Conservation (phyloP, 352 stramenopile species). For the Blastocystis hominis region DNA sequence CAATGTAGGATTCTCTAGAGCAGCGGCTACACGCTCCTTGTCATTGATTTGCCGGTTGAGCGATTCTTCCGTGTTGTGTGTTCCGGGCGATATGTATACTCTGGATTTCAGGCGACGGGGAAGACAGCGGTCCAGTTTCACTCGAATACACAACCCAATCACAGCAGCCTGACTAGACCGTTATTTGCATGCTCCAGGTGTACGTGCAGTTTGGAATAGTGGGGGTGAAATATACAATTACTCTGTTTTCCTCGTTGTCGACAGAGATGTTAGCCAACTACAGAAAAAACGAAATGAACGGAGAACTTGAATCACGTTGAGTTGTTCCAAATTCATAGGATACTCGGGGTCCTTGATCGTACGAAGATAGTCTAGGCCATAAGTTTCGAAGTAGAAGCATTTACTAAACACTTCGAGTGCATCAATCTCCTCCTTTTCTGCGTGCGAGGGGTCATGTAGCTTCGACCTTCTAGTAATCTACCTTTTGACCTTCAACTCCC, state of each 20-base stretch:
- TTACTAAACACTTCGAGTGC: slow-evolving; percentile 74
- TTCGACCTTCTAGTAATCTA: neutral
- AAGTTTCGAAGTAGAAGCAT: neutral
- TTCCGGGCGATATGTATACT: slow-evolving; percentile 77
- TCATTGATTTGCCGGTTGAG: slow-evolving; percentile 88
- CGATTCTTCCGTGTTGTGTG: slow-evolving; percentile 75
- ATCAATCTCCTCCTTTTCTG: slow-evolving; percentile 71
- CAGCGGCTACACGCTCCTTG: slow-evolving; percentile 82
- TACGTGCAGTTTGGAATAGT: slow-evolving; percentile 82
- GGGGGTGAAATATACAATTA: slow-evolving; percentile 78
- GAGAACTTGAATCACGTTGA: slow-evolving; percentile 75
- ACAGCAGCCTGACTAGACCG: slow-evolving; percentile 67
- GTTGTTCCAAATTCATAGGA: slow-evolving; percentile 80
- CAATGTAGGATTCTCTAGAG: slow-evolving; percentile 73
- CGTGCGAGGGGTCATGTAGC: slow-evolving; percentile 10
- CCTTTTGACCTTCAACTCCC: neutral
- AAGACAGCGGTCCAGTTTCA: slow-evolving; percentile 80
- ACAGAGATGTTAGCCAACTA: slow-evolving; percentile 76
- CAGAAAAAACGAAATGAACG: no score
- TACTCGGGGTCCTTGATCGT: slow-evolving; percentile 81
- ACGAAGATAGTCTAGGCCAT: slow-evolving; percentile 62
- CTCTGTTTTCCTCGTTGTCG: slow-evolving; percentile 70
- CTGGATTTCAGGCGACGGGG: slow-evolving; percentile 79
- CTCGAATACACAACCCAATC: slow-evolving; percentile 80
- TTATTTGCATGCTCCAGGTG: slow-evolving; percentile 63